Percentiles rank a stretch among this genome's conserved stretches.
These are phyloP conservation scores for Periconia sp. DNA, from an alignment of 2,329 filamentous ascomycete species.

Conservation along the genomic window DNA sequence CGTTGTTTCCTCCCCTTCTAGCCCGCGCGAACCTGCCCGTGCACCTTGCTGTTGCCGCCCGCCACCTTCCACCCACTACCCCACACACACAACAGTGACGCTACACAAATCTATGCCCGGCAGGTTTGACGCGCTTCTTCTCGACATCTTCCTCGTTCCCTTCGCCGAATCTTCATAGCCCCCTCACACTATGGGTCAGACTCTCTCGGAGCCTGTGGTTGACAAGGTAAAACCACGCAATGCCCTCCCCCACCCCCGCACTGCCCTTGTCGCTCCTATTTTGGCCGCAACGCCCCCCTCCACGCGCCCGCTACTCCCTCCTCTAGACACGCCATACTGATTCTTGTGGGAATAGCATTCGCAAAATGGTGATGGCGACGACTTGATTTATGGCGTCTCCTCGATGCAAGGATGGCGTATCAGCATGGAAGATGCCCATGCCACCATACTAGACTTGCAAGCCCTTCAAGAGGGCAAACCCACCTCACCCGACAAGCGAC, in stretches of 20 bases:
- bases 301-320: neutral
- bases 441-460: constrained; percentile 83
- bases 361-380: constrained; percentile 86
- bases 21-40: constrained; percentile 1
- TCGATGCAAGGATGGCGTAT: constrained; percentile 99
- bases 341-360: constrained; percentile 67
- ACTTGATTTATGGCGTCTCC: constrained; percentile 89
- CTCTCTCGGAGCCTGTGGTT: constrained; percentile 96
- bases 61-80: constrained; percentile 15
- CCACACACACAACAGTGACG: constrained; percentile 30
- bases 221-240: constrained; percentile 77
- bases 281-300: constrained; percentile 11
- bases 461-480: constrained; percentile 58
- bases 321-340: neutral
- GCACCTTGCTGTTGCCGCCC: constrained; percentile 4
- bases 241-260: constrained; percentile 34
- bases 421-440: constrained; percentile 98
- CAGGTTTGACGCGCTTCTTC: constrained; percentile 20
- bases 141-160: constrained; percentile 22
- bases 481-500: constrained; percentile 67
- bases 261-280: constrained; percentile 16
- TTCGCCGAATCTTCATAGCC: constrained; percentile 30
- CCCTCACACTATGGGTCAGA: constrained; percentile 80
- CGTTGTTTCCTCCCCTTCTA: neutral
- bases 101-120: constrained; percentile 38